Conservation (phyloP, 306 rosid species). For the Herpetospermum pedunculosum region DNA sequence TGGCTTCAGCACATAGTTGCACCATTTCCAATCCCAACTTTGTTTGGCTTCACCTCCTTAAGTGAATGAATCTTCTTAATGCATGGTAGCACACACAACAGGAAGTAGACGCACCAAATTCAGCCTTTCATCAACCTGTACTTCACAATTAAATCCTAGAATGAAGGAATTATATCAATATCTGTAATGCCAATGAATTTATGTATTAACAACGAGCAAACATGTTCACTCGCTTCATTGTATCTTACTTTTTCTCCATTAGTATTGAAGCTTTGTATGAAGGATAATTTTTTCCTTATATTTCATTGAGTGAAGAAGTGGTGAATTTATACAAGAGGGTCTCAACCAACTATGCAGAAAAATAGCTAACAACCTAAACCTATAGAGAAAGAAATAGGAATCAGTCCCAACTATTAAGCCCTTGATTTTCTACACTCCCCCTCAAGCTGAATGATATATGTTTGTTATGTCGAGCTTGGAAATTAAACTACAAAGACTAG, state of each 20-base stretch:
- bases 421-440: too few relatives aligned
- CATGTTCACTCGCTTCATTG: not conserved
- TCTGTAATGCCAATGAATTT: not conserved
- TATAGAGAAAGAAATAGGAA: too few relatives aligned
- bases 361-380: too few relatives aligned
- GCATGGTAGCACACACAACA: not conserved
- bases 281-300: too few relatives aligned
- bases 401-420: too few relatives aligned
- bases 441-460: too few relatives aligned
- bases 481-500: too few relatives aligned
- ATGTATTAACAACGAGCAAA: not conserved
- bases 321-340: too few relatives aligned
- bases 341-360: too few relatives aligned
- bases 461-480: too few relatives aligned
- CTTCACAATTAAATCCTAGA: not conserved
- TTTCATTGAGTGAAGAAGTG: too few relatives aligned
- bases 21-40: not conserved
- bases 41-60: not conserved
- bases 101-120: not conserved
- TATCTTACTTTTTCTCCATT: not conserved
- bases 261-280: too few relatives aligned
- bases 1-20: not conserved
- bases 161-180: not conserved
- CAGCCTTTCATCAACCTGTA: conserved; percentile 13
- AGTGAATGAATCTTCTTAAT: not conserved